Conservation (phyloP, 805 yeast genomes). For the Cyberlindnera euphorbiae region DNA sequence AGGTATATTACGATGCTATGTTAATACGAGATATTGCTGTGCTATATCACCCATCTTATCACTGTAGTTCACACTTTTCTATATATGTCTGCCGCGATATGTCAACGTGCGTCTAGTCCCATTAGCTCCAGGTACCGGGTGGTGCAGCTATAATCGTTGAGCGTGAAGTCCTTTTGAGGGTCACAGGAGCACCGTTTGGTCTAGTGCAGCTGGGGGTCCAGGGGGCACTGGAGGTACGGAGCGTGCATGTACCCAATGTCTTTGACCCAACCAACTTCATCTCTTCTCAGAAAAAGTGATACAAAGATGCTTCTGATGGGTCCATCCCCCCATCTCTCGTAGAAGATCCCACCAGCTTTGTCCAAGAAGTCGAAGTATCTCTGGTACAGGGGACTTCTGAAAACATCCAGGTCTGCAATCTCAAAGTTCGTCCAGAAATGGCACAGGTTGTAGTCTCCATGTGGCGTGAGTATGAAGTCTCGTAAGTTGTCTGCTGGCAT, state of each 20-base stretch:
- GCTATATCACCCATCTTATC: too few relatives aligned
- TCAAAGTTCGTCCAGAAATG: constrained; percentile 94
- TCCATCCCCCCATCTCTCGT: constrained; percentile 92
- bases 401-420: constrained; percentile 71
- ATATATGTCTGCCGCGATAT: too few relatives aligned
- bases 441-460: constrained; percentile 73
- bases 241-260: constrained; percentile 79
- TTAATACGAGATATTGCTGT: too few relatives aligned
- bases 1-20: too few relatives aligned
- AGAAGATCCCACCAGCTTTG: constrained; percentile 76
- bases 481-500: constrained; percentile 58
- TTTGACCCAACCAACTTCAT: constrained; percentile 65
- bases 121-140: constrained; percentile 43
- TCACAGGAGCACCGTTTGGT: constrained; percentile 69
- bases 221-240: constrained; percentile 75
- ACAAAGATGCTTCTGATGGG: constrained; percentile 84
- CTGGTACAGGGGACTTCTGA: constrained; percentile 65
- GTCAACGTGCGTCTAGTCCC: constrained; percentile 1
- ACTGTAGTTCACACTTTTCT: too few relatives aligned
- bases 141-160: constrained; percentile 67
- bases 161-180: constrained; percentile 67
- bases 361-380: constrained; percentile 70
- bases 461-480: constrained; percentile 63
- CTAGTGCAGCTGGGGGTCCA: constrained; percentile 52
- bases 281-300: constrained; percentile 60